phyloP scores from a whole-genome alignment of 345 rosid species.

The Isatis tinctoria region DNA sequence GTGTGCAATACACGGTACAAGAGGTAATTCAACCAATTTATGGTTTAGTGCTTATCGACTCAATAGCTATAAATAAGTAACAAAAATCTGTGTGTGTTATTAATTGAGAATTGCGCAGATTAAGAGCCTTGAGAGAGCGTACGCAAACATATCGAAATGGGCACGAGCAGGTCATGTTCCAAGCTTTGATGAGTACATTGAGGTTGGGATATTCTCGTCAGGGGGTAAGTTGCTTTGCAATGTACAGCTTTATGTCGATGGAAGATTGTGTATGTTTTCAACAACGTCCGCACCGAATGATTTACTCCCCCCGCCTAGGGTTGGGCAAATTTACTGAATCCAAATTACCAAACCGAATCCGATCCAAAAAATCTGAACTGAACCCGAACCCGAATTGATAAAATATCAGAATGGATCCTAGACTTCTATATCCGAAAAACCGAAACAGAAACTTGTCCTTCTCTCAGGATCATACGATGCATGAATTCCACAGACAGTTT shows the following conservation, averaged over 20 bases:
- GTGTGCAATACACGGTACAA: background rate
- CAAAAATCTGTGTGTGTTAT: background rate
- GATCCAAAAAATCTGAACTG: too few species aligned
- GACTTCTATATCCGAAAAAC: too few species aligned
- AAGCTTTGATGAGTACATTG: constrained; percentile 7
- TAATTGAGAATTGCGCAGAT: background rate
- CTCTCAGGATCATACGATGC: too few species aligned
- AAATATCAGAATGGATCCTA: too few species aligned
- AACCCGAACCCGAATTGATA: too few species aligned
- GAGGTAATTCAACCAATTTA: background rate
- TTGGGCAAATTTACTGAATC: too few species aligned
- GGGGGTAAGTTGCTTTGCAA: background rate
- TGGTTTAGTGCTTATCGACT: background rate
- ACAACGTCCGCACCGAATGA: too few species aligned
- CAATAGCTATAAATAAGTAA: background rate
- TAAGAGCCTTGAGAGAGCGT: background rate
- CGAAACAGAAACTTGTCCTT: too few species aligned
- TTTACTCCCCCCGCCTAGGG: too few species aligned
- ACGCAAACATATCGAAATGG: background rate
- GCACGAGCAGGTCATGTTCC: background rate
- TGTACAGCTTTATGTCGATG: background rate
- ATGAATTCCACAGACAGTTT: too few species aligned
- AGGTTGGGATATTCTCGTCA: background rate
- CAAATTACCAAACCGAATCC: too few species aligned
- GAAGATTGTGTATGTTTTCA: constrained; percentile 6